Conservation (phyloP, 2,329 filamentous ascomycete species). For the Sporothrix curviconia region DNA sequence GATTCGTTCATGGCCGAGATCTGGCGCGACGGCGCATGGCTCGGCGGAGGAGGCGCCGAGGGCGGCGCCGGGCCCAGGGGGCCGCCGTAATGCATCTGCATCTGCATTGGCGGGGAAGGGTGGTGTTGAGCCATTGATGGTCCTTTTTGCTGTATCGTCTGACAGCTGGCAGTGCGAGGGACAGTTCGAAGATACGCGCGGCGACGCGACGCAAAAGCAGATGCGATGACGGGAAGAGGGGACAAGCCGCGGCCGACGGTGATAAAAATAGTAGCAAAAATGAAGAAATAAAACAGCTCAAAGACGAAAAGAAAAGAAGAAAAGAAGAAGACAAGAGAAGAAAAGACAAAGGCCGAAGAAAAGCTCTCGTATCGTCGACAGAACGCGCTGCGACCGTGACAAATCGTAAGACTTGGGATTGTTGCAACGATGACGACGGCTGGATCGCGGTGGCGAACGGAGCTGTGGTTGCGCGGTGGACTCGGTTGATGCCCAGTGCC, state of each 20-base stretch:
- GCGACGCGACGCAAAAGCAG: no score
- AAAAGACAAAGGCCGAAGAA: background rate
- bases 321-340: background rate
- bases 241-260: no score
- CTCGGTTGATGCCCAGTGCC: background rate
- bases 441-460: background rate
- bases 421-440: background rate
- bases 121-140: conserved; percentile 75
- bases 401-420: no score
- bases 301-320: background rate
- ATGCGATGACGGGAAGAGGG: no score
- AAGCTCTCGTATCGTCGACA: no score
- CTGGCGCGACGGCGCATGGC: conserved; percentile 62
- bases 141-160: conserved; percentile 6
- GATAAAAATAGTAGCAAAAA: background rate
- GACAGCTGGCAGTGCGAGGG: conserved; percentile 12
- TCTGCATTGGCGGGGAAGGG: conserved; percentile 70
- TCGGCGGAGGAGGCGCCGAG: conserved; percentile 36
- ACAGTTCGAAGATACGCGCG: background rate
- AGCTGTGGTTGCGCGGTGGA: background rate
- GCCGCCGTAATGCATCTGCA: conserved; percentile 57
- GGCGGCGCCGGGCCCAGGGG: conserved; percentile 51
- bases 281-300: background rate
- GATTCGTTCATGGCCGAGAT: conserved; percentile 74
- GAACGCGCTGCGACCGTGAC: background rate